Evolutionary conservation across 352 stramenopile genomes (phyloP).

Genomic region (Pythium biforme): DNA sequence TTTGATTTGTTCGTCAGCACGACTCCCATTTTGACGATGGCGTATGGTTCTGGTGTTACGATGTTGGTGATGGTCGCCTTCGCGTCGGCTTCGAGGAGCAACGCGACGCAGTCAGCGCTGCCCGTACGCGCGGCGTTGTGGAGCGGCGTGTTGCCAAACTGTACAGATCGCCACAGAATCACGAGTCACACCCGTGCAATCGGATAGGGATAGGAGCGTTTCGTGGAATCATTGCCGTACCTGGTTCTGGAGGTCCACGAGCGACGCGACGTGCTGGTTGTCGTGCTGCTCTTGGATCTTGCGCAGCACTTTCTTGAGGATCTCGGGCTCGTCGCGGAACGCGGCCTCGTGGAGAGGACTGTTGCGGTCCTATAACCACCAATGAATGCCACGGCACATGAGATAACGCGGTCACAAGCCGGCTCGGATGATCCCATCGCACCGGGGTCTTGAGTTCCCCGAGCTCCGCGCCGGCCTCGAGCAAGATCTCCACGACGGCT

Average conservation of each 20-base stretch:
- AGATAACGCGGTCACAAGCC: neutral
- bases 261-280: conserved; percentile 32
- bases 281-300: conserved; percentile 47
- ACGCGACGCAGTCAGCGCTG: conserved; percentile 40
- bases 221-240: no score
- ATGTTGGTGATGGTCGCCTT: conserved; percentile 48
- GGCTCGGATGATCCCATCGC: neutral
- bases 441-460: conserved; percentile 70
- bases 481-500: conserved; percentile 50
- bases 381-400: neutral
- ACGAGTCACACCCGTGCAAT: neutral
- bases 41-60: conserved; percentile 32
- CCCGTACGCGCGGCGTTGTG: conserved; percentile 70
- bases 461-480: conserved; percentile 61
- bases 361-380: conserved; percentile 80
- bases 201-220: no score
- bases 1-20: neutral
- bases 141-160: conserved; percentile 81
- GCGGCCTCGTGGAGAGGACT: conserved; percentile 72
- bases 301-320: conserved; percentile 46
- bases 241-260: conserved; percentile 65
- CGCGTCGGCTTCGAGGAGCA: conserved; percentile 52
- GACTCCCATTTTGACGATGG: neutral
- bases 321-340: conserved; percentile 48
- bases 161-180: neutral